phyloP scores from a whole-genome alignment of 169 alveolate species.

The Cryptosporidium baileyi region DNA sequence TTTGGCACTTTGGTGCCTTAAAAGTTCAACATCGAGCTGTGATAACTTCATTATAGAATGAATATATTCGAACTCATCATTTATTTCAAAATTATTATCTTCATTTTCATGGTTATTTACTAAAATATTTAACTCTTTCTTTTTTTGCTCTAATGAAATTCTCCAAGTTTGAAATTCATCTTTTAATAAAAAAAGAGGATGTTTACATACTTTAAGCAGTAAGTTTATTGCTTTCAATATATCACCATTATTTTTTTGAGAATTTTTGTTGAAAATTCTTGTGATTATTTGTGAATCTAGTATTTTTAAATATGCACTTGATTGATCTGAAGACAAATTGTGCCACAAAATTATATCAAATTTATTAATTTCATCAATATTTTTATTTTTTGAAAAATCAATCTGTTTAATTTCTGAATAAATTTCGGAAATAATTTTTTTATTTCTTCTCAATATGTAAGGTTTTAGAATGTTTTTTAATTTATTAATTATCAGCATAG shows the following conservation, averaged over 20 bases:
- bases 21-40: constrained; percentile 31
- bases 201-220: constrained; percentile 74
- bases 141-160: not conserved
- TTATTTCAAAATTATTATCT: not conserved
- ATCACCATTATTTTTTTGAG: constrained; percentile 51
- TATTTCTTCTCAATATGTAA: constrained; percentile 73
- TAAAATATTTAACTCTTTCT: not conserved
- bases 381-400: not conserved
- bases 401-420: not conserved
- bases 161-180: constrained; percentile 41
- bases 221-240: constrained; percentile 63
- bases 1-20: constrained; percentile 46
- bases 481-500: constrained; percentile 14
- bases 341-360: constrained; percentile 77
- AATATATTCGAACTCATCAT: not conserved
- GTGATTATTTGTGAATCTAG: constrained; percentile 54
- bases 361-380: constrained; percentile 39
- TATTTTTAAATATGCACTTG: constrained; percentile 63
- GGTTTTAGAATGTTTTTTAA: constrained; percentile 32
- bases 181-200: constrained; percentile 71
- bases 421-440: constrained; percentile 38
- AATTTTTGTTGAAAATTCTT: not conserved
- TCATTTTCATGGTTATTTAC: not conserved
- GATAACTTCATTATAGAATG: not conserved
- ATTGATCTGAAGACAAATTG: constrained; percentile 70